Percentiles rank a stretch among this genome's conserved stretches.
Evolutionary conservation across 805 yeast genomes (phyloP).

Genomic region (Jamesozyma piceae): DNA sequence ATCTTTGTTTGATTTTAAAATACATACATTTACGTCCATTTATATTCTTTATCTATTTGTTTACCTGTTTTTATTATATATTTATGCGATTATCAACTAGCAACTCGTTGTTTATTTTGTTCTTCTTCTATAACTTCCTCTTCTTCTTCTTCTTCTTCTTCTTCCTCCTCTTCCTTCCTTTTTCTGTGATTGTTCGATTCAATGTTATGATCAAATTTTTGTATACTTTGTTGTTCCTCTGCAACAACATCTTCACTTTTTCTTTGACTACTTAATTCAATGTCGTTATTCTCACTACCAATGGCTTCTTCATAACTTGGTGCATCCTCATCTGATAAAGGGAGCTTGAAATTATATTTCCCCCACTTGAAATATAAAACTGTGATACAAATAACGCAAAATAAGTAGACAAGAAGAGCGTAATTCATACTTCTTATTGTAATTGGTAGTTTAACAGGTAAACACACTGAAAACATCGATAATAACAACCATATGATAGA

Average conservation of each 20-base stretch:
- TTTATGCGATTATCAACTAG: too few species aligned
- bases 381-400: constrained; percentile 41
- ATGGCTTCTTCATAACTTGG: background rate
- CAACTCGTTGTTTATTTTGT: too few species aligned
- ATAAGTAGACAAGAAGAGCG: constrained; percentile 53
- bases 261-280: background rate
- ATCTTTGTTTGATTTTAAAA: constrained; percentile 6
- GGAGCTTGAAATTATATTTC: constrained; percentile 50
- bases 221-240: background rate
- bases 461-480: constrained; percentile 52
- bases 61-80: too few species aligned
- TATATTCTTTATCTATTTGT: too few species aligned
- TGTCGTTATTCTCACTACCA: background rate
- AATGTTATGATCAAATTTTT: background rate
- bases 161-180: background rate
- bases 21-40: background rate
- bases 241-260: background rate
- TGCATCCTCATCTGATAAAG: constrained; percentile 31
- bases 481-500: constrained; percentile 53
- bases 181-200: background rate
- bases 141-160: background rate
- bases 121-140: background rate
- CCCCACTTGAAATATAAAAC: constrained; percentile 55
- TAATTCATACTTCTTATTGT: constrained; percentile 36
- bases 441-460: constrained; percentile 58